These are phyloP conservation scores for Diplotaxis tenuifolia DNA, from an alignment of 345 rosid genomes.

Conservation along the genomic window DNA sequence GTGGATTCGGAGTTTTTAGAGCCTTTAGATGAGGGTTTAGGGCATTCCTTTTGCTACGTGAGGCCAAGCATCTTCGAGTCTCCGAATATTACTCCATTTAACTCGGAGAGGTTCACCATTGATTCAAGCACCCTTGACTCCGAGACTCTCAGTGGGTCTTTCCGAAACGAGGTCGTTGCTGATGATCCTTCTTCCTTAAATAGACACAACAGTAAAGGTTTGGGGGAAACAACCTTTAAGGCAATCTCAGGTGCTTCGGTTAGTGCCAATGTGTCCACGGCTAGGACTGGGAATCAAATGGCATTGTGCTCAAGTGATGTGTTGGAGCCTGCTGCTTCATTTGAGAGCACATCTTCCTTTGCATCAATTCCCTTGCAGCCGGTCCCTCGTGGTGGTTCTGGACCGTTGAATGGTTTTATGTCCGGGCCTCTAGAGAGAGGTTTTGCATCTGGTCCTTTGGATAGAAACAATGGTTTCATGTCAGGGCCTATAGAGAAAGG, in stretches of 20 bases:
- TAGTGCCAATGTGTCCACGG: slow-evolving; percentile 95
- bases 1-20: slow-evolving; percentile 82
- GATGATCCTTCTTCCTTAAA: slow-evolving; percentile 67
- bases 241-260: slow-evolving; percentile 98
- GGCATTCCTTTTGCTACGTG: slow-evolving; percentile 96
- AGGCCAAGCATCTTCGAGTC: slow-evolving; percentile 83
- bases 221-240: slow-evolving; percentile 86
- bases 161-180: slow-evolving; percentile 62
- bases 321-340: slow-evolving; percentile 92
- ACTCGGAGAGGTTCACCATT: slow-evolving; percentile 91
- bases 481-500: slow-evolving; percentile 94
- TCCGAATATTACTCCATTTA: slow-evolving; percentile 86
- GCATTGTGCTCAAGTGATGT: slow-evolving; percentile 63
- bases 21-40: slow-evolving; percentile 91
- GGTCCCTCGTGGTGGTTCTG: slow-evolving; percentile 70
- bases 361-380: slow-evolving; percentile 94
- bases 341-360: slow-evolving; percentile 93
- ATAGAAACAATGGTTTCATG: slow-evolving; percentile 80
- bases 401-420: slow-evolving; percentile 83
- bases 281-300: slow-evolving; percentile 82
- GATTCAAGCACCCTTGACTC: slow-evolving; percentile 96
- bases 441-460: slow-evolving; percentile 90
- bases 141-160: slow-evolving; percentile 78
- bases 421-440: slow-evolving; percentile 95
- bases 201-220: slow-evolving; percentile 49